These are phyloP conservation scores for Lophium mytilinum DNA, from an alignment of 495 filamentous ascomycete species.

Conservation along the genomic window DNA sequence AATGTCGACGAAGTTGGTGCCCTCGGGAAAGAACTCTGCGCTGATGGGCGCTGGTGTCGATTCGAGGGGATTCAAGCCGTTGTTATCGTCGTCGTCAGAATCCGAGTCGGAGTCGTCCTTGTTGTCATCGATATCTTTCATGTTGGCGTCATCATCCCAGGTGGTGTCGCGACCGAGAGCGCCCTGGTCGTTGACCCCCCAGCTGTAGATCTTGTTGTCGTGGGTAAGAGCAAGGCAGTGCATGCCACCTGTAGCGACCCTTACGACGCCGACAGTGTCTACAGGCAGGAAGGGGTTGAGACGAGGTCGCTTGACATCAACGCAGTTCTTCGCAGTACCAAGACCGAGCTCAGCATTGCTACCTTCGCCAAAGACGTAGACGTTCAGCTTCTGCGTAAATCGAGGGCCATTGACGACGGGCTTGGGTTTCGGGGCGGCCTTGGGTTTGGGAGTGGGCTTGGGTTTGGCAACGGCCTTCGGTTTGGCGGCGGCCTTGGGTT, in stretches of 20 bases:
- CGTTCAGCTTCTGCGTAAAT: slow-evolving; percentile 44
- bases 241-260: slow-evolving; percentile 59
- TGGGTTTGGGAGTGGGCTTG: slow-evolving; percentile 5
- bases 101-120: slow-evolving; percentile 38
- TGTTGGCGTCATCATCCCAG: slow-evolving; percentile 41
- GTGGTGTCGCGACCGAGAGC: slow-evolving; percentile 57
- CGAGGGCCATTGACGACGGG: slow-evolving; percentile 19
- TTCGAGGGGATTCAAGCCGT: slow-evolving; percentile 51
- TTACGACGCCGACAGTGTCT: slow-evolving; percentile 54
- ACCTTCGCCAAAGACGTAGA: slow-evolving; percentile 63
- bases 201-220: slow-evolving; percentile 58
- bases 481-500: neutral
- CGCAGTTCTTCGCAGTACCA: slow-evolving; percentile 50
- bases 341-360: slow-evolving; percentile 61
- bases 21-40: slow-evolving; percentile 41
- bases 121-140: slow-evolving; percentile 52
- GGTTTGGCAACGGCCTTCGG: slow-evolving; percentile 11
- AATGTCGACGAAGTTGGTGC: slow-evolving; percentile 49
- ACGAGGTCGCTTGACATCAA: slow-evolving; percentile 62
- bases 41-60: slow-evolving; percentile 48
- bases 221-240: slow-evolving; percentile 56
- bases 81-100: slow-evolving; percentile 40
- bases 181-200: slow-evolving; percentile 65
- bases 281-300: slow-evolving; percentile 51
- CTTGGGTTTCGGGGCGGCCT: slow-evolving; percentile 17